Conservation (phyloP, 805 yeast genomes). For the Wickerhamomyces silvicola region DNA sequence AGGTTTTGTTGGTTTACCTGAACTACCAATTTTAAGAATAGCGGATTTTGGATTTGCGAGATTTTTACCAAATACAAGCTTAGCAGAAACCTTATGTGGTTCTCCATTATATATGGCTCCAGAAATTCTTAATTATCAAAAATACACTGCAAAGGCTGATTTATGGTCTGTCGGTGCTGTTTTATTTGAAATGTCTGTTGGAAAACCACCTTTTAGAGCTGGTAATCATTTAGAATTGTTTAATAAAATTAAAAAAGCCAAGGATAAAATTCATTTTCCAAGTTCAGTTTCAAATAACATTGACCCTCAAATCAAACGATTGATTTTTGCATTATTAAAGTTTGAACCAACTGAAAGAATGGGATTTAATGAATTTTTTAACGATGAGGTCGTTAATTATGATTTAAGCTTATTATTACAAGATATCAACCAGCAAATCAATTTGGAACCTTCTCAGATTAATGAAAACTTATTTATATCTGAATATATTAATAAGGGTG, state of each 20-base stretch:
- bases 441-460: constrained; percentile 54
- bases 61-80: constrained; percentile 82
- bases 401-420: constrained; percentile 36
- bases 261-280: constrained; percentile 77
- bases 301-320: constrained; percentile 55
- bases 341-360: constrained; percentile 84
- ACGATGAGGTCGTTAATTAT: constrained; percentile 54
- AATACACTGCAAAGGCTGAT: constrained; percentile 95
- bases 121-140: constrained; percentile 88
- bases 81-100: constrained; percentile 97
- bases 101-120: constrained; percentile 99
- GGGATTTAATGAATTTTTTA: constrained; percentile 83
- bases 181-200: constrained; percentile 88
- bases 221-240: constrained; percentile 86
- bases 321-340: constrained; percentile 71
- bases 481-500: constrained; percentile 53
- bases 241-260: constrained; percentile 76
- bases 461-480: constrained; percentile 81
- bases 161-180: constrained; percentile 98
- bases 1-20: constrained; percentile 75
- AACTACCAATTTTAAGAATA: constrained; percentile 82
- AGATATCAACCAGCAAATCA: constrained; percentile 43
- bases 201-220: constrained; percentile 95
- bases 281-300: constrained; percentile 41
- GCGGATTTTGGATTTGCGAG: constrained; percentile 99